phyloP scores from a whole-genome alignment of 176 grass and related monocot species.

The Raddia distichophylla region DNA sequence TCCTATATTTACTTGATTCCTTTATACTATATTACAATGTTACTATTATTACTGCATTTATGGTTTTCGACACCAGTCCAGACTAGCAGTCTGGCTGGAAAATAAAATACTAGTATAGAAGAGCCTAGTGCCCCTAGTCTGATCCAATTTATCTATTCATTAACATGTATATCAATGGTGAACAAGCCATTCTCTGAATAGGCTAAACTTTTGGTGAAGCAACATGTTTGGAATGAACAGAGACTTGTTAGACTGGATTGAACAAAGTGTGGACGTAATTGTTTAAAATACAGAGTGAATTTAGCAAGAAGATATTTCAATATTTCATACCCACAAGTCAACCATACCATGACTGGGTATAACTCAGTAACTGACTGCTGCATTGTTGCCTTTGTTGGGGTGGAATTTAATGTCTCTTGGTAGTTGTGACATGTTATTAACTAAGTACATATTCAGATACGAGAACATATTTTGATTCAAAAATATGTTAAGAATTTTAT shows the following conservation, averaged over 20 bases:
- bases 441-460: background rate
- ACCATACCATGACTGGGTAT: background rate
- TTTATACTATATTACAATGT: background rate
- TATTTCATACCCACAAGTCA: background rate
- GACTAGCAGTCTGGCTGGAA: background rate
- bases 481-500: background rate
- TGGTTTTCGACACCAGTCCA: background rate
- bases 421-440: background rate
- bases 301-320: background rate
- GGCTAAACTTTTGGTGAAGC: background rate
- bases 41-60: background rate
- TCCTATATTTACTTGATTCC: background rate
- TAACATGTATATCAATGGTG: background rate
- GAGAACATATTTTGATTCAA: background rate
- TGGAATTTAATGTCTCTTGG: background rate
- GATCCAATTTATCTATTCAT: constrained; percentile 6
- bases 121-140: constrained; percentile 1
- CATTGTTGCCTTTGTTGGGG: background rate
- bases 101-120: background rate
- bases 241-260: background rate
- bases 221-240: background rate
- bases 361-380: background rate
- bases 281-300: background rate
- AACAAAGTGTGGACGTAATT: background rate
- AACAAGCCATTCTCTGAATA: background rate